These are phyloP conservation scores for Diaporthe longicolla DNA, from an alignment of 2,329 filamentous ascomycete species.

Conservation along the genomic window DNA sequence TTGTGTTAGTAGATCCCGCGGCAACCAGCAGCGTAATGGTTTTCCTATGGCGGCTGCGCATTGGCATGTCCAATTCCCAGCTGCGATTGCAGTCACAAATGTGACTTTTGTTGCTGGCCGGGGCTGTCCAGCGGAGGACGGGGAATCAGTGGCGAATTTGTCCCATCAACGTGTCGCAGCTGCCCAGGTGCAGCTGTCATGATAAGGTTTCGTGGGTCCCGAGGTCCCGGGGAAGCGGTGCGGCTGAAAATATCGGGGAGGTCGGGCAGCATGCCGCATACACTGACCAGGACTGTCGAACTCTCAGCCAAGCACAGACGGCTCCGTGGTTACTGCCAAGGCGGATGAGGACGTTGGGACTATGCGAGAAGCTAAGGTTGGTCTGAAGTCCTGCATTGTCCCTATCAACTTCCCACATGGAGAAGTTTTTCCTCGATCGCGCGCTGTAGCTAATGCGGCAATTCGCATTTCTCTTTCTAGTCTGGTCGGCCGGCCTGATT, in stretches of 20 bases:
- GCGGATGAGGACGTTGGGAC: neutral
- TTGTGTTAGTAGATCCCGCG: neutral
- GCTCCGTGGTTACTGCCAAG: neutral
- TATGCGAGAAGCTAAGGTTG: neutral
- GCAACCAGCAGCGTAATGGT: neutral
- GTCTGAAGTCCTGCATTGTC: constrained; percentile 2
- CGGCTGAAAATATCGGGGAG: constrained; percentile 15
- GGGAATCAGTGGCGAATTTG: neutral
- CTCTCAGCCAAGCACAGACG: constrained; percentile 4
- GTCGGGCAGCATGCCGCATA: neutral
- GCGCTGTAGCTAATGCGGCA: neutral
- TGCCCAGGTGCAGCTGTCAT: neutral
- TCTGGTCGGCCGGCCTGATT: neutral
- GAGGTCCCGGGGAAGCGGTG: neutral
- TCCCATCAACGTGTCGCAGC: neutral
- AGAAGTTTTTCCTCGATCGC: constrained; percentile 1
- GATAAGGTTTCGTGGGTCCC: neutral
- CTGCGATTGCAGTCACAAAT: neutral
- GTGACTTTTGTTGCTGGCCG: neutral
- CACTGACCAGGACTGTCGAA: neutral
- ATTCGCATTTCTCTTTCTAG: constrained; percentile 9
- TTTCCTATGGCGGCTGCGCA: too few species aligned
- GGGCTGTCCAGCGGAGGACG: neutral
- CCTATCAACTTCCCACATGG: constrained; percentile 16
- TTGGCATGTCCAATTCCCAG: too few species aligned